These are phyloP conservation scores for Blastobotrys indianensis DNA, from an alignment of 1,139 yeast genomes.

Conservation along the genomic window DNA sequence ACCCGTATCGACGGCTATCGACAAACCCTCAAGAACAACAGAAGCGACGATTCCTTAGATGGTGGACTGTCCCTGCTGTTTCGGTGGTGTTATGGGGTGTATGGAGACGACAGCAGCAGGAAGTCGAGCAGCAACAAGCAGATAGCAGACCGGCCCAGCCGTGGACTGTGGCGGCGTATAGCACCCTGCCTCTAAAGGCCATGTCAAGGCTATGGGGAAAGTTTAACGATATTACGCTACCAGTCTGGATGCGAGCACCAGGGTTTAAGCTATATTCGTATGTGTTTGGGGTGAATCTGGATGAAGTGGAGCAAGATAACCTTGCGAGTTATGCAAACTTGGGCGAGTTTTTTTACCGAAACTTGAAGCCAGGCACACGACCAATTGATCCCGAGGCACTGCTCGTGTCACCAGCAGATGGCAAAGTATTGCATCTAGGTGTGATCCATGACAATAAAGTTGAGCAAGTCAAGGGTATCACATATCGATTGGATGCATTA, in stretches of 20 bases:
- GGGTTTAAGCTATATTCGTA: constrained; percentile 73
- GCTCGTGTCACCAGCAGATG: constrained; percentile 90
- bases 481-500: constrained; percentile 83
- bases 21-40: constrained; percentile 1
- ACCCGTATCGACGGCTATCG: constrained; percentile 13
- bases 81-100: constrained; percentile 62
- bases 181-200: constrained; percentile 86
- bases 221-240: constrained; percentile 75
- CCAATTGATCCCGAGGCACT: constrained; percentile 58
- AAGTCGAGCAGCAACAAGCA: constrained; percentile 15
- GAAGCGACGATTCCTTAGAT: constrained; percentile 47
- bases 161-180: constrained; percentile 85
- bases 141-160: constrained; percentile 53
- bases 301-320: constrained; percentile 83
- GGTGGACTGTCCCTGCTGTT: constrained; percentile 66
- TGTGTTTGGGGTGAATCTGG: constrained; percentile 80
- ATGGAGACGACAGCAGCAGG: constrained; percentile 39
- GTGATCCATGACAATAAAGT: constrained; percentile 66
- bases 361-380: constrained; percentile 70
- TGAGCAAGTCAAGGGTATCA: constrained; percentile 95
- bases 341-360: constrained; percentile 87
- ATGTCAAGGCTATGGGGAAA: constrained; percentile 93
- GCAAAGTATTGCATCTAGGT: constrained; percentile 82
- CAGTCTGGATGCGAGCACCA: constrained; percentile 83
- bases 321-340: constrained; percentile 68